A percentile compares a stretch with the other conserved stretches of the same genome.
Conservation (phyloP, 2,329 filamentous ascomycete species). For the Simplicillium sp. region DNA sequence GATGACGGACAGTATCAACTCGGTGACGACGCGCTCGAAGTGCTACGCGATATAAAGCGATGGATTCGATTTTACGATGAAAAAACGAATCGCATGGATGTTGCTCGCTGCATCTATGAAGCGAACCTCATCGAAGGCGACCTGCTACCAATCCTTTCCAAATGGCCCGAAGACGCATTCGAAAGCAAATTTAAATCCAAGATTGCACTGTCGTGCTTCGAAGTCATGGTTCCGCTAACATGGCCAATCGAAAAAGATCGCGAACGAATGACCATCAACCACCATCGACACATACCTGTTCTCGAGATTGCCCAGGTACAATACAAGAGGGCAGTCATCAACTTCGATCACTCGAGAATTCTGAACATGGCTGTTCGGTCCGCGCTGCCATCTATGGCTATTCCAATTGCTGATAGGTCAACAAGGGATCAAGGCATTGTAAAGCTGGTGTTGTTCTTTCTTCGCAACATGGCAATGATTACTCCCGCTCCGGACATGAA, state of each 20-base stretch:
- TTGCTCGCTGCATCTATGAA: constrained; percentile 84
- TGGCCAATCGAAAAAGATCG: constrained; percentile 81
- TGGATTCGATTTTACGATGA: constrained; percentile 95
- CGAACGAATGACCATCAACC: constrained; percentile 80
- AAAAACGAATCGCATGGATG: constrained; percentile 87
- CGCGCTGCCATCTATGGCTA: constrained; percentile 77
- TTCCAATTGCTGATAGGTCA: constrained; percentile 64
- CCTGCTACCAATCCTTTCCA: constrained; percentile 76
- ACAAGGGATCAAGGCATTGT: constrained; percentile 84
- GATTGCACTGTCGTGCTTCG: constrained; percentile 75
- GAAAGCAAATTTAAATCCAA: constrained; percentile 69
- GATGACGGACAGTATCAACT: constrained; percentile 78
- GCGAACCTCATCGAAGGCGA: constrained; percentile 88
- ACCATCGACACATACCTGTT: constrained; percentile 84
- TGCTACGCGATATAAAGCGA: constrained; percentile 84
- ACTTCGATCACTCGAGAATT: constrained; percentile 68
- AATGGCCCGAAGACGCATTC: constrained; percentile 65
- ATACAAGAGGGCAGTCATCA: constrained; percentile 84
- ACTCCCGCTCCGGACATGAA: constrained; percentile 61
- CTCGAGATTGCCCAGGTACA: constrained; percentile 77
- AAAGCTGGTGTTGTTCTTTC: constrained; percentile 78
- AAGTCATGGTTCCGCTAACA: constrained; percentile 84
- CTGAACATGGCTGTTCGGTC: constrained; percentile 73
- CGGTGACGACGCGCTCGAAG: constrained; percentile 86
- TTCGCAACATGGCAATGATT: constrained; percentile 84